phyloP scores from a whole-genome alignment of 495 filamentous ascomycete species.

The Lentithecium fluviatile region DNA sequence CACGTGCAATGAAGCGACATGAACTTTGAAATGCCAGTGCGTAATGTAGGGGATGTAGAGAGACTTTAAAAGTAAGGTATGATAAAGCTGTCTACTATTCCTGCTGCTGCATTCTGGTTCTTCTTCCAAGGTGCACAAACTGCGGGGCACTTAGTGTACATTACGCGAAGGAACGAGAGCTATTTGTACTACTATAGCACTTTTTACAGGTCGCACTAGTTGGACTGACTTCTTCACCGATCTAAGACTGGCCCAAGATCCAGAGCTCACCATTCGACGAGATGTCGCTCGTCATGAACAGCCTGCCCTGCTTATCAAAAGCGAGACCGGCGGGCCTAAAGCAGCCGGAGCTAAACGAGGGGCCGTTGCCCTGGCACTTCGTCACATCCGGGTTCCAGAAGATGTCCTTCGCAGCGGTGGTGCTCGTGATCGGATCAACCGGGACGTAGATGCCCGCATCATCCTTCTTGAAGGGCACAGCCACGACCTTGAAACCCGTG shows the following conservation, averaged over 20 bases:
- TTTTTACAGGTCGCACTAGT: no score
- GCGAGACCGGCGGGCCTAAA: conserved; percentile 31
- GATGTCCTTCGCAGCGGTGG: conserved; percentile 16
- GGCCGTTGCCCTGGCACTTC: conserved; percentile 31
- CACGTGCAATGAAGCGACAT: no score
- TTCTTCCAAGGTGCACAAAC: no score
- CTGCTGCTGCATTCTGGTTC: no score
- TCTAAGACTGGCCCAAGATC: conserved; percentile 32
- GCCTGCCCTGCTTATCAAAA: conserved; percentile 20
- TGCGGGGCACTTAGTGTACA: no score
- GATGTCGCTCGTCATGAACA: conserved; percentile 33
- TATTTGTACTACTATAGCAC: no score
- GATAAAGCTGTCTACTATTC: no score
- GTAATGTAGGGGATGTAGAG: no score
- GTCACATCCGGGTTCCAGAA: conserved; percentile 30
- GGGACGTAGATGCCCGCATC: conserved; percentile 20
- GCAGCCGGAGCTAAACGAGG: conserved; percentile 24
- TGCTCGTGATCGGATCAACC: conserved; percentile 19
- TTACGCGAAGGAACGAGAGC: no score
- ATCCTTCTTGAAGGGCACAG: conserved; percentile 21
- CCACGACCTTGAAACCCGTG: conserved; percentile 32
- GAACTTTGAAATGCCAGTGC: no score
- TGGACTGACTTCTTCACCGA: neutral
- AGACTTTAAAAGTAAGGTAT: no score
- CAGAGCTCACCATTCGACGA: conserved; percentile 24